These are phyloP conservation scores for Aspergillus alliaceus DNA, from an alignment of 2,329 filamentous ascomycete species.

Conservation along the genomic window DNA sequence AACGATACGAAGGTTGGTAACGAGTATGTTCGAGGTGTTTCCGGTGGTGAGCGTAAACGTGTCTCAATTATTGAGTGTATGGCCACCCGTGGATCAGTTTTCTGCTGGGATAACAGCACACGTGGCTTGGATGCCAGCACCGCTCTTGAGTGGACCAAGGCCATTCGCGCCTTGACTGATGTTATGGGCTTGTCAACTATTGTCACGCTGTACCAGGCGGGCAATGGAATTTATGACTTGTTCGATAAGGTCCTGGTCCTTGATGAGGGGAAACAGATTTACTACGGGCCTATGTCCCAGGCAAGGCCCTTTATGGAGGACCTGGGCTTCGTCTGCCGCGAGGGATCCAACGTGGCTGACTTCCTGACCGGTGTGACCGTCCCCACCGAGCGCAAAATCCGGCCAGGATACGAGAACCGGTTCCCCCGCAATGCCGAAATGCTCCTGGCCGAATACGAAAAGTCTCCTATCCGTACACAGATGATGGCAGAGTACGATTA, in stretches of 20 bases:
- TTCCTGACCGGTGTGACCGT: constrained; percentile 67
- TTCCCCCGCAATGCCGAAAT: constrained; percentile 46
- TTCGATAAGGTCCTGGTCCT: constrained; percentile 71
- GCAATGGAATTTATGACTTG: constrained; percentile 67
- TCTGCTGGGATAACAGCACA: constrained; percentile 66
- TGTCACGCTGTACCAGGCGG: constrained; percentile 68
- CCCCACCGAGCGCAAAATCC: constrained; percentile 49
- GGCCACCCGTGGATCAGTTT: constrained; percentile 57
- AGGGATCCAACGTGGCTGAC: constrained; percentile 65
- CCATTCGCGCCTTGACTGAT: constrained; percentile 64
- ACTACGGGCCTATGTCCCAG: constrained; percentile 60
- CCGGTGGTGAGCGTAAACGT: constrained; percentile 67
- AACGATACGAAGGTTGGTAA: constrained; percentile 63
- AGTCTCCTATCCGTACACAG: constrained; percentile 49
- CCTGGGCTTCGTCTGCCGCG: constrained; percentile 62
- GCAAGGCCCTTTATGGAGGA: constrained; percentile 65
- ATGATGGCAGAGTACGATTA: constrained; percentile 61
- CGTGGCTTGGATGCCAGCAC: constrained; percentile 65
- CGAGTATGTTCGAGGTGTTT: constrained; percentile 63
- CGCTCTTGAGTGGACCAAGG: constrained; percentile 61
- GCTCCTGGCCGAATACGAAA: constrained; percentile 53
- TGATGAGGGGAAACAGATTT: constrained; percentile 65
- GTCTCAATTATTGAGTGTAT: constrained; percentile 67
- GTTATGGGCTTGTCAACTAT: constrained; percentile 51
- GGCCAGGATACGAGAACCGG: constrained; percentile 42